phyloP scores from a whole-genome alignment of 73 alveolate genomes.

The Paramecium bursaria region DNA sequence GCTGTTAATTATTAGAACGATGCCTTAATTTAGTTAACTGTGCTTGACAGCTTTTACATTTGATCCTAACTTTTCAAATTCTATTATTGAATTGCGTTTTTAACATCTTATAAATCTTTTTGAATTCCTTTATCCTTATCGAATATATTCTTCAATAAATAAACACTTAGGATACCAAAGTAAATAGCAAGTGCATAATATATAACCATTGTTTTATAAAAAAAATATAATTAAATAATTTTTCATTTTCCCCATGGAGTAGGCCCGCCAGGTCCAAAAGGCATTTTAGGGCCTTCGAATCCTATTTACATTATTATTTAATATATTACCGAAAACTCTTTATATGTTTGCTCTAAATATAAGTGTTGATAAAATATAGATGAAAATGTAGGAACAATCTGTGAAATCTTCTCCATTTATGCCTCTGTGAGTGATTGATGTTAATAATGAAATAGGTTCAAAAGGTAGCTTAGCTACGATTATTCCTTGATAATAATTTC shows the following conservation, averaged over 20 bases:
- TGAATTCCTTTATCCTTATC: too few species aligned
- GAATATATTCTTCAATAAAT: too few species aligned
- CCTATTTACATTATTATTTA: slow-evolving; percentile 8
- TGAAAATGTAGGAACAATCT: slow-evolving; percentile 93
- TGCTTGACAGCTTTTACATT: too few species aligned
- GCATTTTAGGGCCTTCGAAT: slow-evolving; percentile 70
- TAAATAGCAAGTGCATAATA: too few species aligned
- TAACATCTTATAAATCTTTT: too few species aligned
- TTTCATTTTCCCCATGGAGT: slow-evolving; percentile 58
- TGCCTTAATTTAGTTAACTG: neutral
- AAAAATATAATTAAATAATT: neutral
- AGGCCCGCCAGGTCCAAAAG: slow-evolving; percentile 70
- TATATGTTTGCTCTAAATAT: slow-evolving; percentile 87
- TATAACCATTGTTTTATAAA: too few species aligned
- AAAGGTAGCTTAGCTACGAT: slow-evolving; percentile 96
- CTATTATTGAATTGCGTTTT: too few species aligned
- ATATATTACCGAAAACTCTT: slow-evolving; percentile 81
- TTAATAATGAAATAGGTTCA: slow-evolving; percentile 85
- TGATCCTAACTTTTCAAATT: too few species aligned
- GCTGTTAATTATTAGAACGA: neutral
- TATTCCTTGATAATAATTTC: slow-evolving; percentile 83
- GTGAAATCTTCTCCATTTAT: slow-evolving; percentile 91
- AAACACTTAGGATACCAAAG: too few species aligned
- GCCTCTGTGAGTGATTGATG: slow-evolving; percentile 89
- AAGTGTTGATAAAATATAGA: slow-evolving; percentile 84